Percentiles rank a stretch among this genome's conserved stretches.
phyloP scores from a whole-genome alignment of 2,329 filamentous ascomycete genomes.

The Colletotrichum magnum region DNA sequence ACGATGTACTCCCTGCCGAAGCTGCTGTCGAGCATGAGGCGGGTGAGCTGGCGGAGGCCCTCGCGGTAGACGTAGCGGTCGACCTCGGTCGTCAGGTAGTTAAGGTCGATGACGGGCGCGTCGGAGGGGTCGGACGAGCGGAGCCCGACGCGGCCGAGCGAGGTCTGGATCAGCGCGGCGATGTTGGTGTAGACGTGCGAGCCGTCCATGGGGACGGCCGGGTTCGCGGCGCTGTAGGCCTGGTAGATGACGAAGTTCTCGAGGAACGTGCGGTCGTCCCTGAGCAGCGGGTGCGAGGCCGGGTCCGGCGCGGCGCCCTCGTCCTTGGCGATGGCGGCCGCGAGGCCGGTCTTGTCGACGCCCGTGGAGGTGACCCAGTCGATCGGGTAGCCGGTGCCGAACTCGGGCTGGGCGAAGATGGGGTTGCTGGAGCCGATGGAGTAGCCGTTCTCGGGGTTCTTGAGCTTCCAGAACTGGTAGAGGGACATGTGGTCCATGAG shows the following conservation, averaged over 20 bases:
- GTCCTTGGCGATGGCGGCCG: conserved; percentile 50
- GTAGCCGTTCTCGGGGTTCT: conserved; percentile 50
- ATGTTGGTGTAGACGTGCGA: conserved; percentile 41
- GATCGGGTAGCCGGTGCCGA: conserved; percentile 51
- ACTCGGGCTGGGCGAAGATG: conserved; percentile 52
- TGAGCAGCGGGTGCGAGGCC: conserved; percentile 52
- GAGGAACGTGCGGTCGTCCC: conserved; percentile 44
- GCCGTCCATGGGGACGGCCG: conserved; percentile 25
- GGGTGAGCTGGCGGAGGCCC: conserved; percentile 44
- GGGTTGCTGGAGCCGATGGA: conserved; percentile 52
- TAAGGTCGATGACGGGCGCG: conserved; percentile 47
- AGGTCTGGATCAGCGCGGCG: conserved; percentile 45
- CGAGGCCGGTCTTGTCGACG: conserved; percentile 47
- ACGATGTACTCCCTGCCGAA: conserved; percentile 31
- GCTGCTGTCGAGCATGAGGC: conserved; percentile 39
- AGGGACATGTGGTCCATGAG: conserved; percentile 65
- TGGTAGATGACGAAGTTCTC: conserved; percentile 46
- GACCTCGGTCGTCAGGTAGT: conserved; percentile 48
- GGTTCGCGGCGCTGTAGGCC: conserved; percentile 22
- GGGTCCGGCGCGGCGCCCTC: conserved; percentile 49
- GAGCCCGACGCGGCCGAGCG: conserved; percentile 47
- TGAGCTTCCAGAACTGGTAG: conserved; percentile 48
- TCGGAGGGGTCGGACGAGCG: conserved; percentile 40
- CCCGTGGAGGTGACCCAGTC: conserved; percentile 54
- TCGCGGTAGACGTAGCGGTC: conserved; percentile 49